A percentile compares a stretch with the other conserved stretches of the same genome.
Conservation (phyloP, 1,284 basidiomycete species). For the Trametes pubescens region DNA sequence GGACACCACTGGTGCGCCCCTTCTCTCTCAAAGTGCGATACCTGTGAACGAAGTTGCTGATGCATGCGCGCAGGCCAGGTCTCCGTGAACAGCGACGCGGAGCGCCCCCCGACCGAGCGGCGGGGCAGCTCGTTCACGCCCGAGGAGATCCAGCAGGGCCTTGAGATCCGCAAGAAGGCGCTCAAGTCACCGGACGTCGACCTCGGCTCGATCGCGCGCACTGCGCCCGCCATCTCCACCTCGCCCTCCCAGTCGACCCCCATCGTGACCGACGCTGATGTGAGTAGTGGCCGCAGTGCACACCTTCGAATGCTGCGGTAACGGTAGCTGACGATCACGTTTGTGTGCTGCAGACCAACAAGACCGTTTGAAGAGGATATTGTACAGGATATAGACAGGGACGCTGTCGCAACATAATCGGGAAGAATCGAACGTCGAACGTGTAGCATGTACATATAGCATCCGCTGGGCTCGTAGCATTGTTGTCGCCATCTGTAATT, state of each 20-base stretch:
- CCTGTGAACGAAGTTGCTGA: no score
- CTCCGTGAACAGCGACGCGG: constrained; percentile 21
- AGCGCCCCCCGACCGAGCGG: constrained; percentile 29
- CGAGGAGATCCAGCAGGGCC: constrained; percentile 71
- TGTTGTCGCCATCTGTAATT: constrained; percentile 23
- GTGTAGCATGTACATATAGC: constrained; percentile 19
- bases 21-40: no score
- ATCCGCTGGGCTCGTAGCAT: constrained; percentile 8
- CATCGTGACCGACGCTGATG: constrained; percentile 49
- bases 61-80: constrained; percentile 15
- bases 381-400: neutral
- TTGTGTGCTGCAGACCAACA: constrained; percentile 19
- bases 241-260: constrained; percentile 59
- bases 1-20: constrained; percentile 37
- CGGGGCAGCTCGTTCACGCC: constrained; percentile 58
- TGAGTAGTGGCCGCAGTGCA: constrained; percentile 10
- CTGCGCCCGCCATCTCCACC: constrained; percentile 75
- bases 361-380: constrained; percentile 16
- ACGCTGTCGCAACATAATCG: constrained; percentile 6
- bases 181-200: constrained; percentile 72
- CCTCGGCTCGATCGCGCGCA: constrained; percentile 81
- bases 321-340: neutral
- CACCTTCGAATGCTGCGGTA: neutral
- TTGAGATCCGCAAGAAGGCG: constrained; percentile 71
- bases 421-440: neutral